phyloP scores from a whole-genome alignment of 768 basidiomycete genomes.

The Lactarius deliciosus region DNA sequence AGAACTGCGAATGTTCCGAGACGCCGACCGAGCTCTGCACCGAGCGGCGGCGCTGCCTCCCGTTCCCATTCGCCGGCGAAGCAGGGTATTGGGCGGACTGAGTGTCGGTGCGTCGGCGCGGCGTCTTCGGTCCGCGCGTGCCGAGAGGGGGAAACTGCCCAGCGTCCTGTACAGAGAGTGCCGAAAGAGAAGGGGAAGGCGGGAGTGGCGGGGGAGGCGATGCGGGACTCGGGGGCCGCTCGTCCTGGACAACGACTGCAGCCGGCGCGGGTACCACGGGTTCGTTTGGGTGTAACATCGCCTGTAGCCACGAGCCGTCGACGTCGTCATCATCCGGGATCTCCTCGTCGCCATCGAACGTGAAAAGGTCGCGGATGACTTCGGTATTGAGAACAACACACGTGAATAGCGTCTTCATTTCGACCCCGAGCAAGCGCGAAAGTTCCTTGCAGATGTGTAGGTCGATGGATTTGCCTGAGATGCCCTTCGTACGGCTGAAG shows the following conservation, averaged over 20 bases:
- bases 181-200: background rate
- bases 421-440: constrained; percentile 11
- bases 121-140: background rate
- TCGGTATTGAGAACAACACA: constrained; percentile 9
- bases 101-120: background rate
- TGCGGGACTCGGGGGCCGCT: background rate
- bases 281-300: constrained; percentile 16
- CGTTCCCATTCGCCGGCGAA: background rate
- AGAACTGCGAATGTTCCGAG: constrained; percentile 16
- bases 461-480: constrained; percentile 7
- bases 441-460: constrained; percentile 12
- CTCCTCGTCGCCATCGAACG: constrained; percentile 1
- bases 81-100: background rate
- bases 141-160: constrained; percentile 13
- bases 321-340: constrained; percentile 9
- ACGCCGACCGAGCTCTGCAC: constrained; percentile 2
- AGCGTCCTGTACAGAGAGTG: background rate
- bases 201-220: background rate
- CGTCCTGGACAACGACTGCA: background rate
- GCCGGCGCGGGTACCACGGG: constrained; percentile 10
- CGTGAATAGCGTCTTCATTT: constrained; percentile 7
- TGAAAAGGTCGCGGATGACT: constrained; percentile 2
- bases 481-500: constrained; percentile 12
- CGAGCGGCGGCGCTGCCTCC: constrained; percentile 7
- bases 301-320: constrained; percentile 19